These are phyloP conservation scores for Candida tibetensis DNA, from an alignment of 805 yeast species.

Conservation along the genomic window DNA sequence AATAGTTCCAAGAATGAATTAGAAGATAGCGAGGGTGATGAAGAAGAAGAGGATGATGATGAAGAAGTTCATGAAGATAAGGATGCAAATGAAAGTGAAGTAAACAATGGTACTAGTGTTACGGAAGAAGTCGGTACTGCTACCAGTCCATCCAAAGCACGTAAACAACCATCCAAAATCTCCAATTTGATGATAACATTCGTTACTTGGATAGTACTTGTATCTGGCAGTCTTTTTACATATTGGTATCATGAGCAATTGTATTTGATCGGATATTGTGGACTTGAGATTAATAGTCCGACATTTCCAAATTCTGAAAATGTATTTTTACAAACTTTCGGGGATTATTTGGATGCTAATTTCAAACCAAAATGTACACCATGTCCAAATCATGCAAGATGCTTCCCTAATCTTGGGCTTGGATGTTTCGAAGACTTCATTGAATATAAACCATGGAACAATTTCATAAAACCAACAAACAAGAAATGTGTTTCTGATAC, in stretches of 20 bases:
- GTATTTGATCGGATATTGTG: conserved; percentile 70
- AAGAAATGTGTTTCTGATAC: conserved; percentile 70
- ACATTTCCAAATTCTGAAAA: conserved; percentile 32
- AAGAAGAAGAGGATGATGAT: conserved; percentile 7
- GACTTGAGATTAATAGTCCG: conserved; percentile 50
- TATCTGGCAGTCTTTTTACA: conserved; percentile 38
- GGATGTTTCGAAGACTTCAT: conserved; percentile 71
- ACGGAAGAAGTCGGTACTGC: neutral
- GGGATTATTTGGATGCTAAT: conserved; percentile 42
- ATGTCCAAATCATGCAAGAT: conserved; percentile 81
- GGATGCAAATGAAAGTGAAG: neutral
- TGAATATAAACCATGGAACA: conserved; percentile 50
- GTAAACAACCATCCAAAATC: conserved; percentile 5
- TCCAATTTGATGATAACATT: conserved; percentile 5
- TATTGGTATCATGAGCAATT: conserved; percentile 67
- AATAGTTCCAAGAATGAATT: conserved; percentile 11
- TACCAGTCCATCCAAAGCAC: neutral
- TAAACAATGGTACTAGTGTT: neutral
- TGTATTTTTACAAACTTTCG: conserved; percentile 34
- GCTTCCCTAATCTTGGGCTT: conserved; percentile 57
- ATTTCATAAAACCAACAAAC: conserved; percentile 46
- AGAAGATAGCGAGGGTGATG: conserved; percentile 10
- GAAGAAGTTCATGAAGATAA: conserved; percentile 2
- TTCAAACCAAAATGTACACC: conserved; percentile 63
- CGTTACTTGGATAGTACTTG: conserved; percentile 21